phyloP scores from a whole-genome alignment of 805 yeast species.

The Saccharomycopsis amapae region DNA sequence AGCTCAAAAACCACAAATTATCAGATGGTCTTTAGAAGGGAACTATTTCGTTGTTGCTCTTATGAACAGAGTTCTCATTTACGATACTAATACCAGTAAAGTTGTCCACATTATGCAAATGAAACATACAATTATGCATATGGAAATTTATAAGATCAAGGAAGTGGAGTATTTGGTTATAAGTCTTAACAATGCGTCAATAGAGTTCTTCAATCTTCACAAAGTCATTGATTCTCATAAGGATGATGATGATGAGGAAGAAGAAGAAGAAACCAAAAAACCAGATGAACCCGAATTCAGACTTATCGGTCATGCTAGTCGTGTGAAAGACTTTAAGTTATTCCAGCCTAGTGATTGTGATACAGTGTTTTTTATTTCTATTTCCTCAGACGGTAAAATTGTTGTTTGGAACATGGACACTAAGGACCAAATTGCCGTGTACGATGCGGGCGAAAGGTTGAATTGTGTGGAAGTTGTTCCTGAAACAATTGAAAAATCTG shows the following conservation, averaged over 20 bases:
- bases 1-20: conserved; percentile 58
- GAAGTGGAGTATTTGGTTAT: conserved; percentile 51
- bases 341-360: conserved; percentile 28
- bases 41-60: conserved; percentile 70
- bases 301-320: conserved; percentile 73
- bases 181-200: conserved; percentile 67
- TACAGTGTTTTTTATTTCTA: conserved; percentile 52
- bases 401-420: conserved; percentile 77
- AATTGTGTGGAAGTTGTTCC: conserved; percentile 75
- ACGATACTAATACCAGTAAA: conserved; percentile 55
- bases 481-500: conserved; percentile 69
- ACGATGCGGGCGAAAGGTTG: conserved; percentile 83
- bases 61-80: conserved; percentile 55
- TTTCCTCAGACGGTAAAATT: conserved; percentile 88
- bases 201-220: conserved; percentile 44
- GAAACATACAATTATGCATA: conserved; percentile 55
- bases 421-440: conserved; percentile 81
- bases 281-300: conserved; percentile 43
- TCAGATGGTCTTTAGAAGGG: conserved; percentile 65
- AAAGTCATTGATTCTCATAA: conserved; percentile 26
- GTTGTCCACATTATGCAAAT: conserved; percentile 47
- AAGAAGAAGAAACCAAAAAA: conserved; percentile 25
- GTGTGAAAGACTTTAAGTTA: conserved; percentile 73
- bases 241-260: conserved; percentile 20
- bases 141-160: conserved; percentile 44